These are phyloP conservation scores for Cercospora sp. DNA, from an alignment of 2,329 filamentous ascomycete genomes.

Conservation along the genomic window DNA sequence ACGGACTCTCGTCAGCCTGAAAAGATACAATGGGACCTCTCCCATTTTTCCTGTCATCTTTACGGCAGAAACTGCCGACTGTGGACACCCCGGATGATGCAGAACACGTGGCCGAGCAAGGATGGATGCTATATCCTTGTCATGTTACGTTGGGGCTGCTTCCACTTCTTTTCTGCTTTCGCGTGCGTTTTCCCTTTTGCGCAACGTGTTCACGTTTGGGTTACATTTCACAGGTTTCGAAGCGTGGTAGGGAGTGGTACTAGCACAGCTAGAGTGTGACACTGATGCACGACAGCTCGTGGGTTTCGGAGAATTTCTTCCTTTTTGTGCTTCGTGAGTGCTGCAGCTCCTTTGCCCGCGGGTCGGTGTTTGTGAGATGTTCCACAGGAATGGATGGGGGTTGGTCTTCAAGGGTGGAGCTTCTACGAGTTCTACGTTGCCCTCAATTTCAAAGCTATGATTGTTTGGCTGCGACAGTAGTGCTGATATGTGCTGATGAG, in stretches of 20 bases:
- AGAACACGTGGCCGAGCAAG: slow-evolving; percentile 1
- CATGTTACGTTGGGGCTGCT: slow-evolving; percentile 1
- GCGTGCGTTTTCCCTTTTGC: background rate
- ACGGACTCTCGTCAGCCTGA: background rate
- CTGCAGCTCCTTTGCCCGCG: background rate
- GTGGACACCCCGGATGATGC: slow-evolving; percentile 1
- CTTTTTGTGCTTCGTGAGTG: background rate
- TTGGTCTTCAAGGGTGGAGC: background rate
- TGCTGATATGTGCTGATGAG: background rate
- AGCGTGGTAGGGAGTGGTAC: background rate
- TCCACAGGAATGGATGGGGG: background rate
- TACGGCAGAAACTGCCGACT: background rate
- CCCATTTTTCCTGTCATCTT: background rate
- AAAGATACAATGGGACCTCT: background rate
- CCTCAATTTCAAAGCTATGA: background rate
- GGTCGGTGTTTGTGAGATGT: background rate
- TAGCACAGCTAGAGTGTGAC: background rate
- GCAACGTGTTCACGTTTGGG: background rate
- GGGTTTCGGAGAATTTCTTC: slow-evolving; percentile 9
- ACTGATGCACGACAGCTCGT: slow-evolving; percentile 2
- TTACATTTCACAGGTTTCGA: slow-evolving; percentile 3
- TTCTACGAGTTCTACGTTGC: background rate
- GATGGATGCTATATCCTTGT: background rate
- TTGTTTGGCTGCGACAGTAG: background rate
- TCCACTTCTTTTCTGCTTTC: background rate